Percentiles rank a stretch among this genome's conserved stretches.
These are phyloP conservation scores for Melocanna baccifera DNA, from an alignment of 176 grass and related monocot species.

Conservation along the genomic window DNA sequence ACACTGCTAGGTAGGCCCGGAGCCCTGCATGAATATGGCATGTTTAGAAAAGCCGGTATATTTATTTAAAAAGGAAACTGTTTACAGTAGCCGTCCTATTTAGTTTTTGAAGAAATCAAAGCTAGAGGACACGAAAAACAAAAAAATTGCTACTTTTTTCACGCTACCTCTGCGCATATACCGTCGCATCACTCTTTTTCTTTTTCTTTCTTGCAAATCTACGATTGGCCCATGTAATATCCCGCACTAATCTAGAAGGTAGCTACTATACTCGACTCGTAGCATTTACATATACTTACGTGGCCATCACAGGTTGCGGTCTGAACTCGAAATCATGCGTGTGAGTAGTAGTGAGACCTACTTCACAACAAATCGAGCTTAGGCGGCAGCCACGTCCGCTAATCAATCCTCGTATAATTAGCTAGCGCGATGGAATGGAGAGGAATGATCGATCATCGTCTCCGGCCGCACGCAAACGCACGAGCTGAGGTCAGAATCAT, in stretches of 20 bases:
- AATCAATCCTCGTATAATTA: not conserved
- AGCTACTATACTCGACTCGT: not conserved
- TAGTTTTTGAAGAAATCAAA: too few species aligned
- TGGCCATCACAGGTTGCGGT: not conserved
- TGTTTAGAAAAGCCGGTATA: too few species aligned
- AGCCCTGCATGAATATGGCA: too few species aligned
- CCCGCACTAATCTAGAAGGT: not conserved
- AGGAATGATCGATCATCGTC: not conserved
- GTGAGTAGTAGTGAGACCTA: not conserved
- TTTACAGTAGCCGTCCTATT: rapidly evolving
- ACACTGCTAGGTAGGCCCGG: not conserved
- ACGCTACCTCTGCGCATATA: not conserved
- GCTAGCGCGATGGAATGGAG: not conserved
- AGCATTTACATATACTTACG: too few species aligned
- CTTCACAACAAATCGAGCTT: not conserved
- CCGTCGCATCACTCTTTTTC: not conserved
- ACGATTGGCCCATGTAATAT: not conserved
- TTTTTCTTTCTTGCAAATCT: not conserved
- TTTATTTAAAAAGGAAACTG: too few species aligned
- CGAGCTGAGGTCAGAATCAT: not conserved
- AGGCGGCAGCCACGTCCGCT: not conserved
- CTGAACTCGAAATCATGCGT: not conserved
- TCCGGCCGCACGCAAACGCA: not conserved
- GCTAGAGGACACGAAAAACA: too few species aligned
- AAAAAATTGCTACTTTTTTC: not conserved